Evolutionary conservation across 2,329 filamentous ascomycete genomes (phyloP).

Genomic region (Chaetothyriales sp.): DNA sequence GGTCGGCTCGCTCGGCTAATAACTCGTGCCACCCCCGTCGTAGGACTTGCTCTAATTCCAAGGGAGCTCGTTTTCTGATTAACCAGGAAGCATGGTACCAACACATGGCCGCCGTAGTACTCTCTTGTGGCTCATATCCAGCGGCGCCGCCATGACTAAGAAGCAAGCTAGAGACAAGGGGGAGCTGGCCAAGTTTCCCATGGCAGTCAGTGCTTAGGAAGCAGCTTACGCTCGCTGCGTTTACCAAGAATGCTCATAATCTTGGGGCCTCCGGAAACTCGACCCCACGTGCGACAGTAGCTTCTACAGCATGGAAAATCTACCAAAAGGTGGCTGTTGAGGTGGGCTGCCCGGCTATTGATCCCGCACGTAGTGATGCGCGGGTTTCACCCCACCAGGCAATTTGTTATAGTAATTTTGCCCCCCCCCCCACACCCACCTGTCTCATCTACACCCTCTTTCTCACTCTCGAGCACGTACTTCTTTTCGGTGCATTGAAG

Average conservation of each 20-base stretch:
- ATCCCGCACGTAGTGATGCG: neutral
- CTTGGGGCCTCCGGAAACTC: neutral
- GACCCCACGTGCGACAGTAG: neutral
- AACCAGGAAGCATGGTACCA: neutral
- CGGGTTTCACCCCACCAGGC: neutral
- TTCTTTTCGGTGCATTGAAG: slow-evolving; percentile 21
- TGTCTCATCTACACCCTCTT: neutral
- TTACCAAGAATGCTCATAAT: too few species aligned
- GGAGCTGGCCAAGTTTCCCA: neutral
- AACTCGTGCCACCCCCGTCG: neutral
- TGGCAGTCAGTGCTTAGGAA: too few species aligned
- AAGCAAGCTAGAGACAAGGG: neutral
- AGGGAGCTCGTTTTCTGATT: too few species aligned
- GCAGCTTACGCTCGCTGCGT: too few species aligned
- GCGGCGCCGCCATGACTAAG: neutral
- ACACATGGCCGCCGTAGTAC: neutral
- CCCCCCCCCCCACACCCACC: neutral
- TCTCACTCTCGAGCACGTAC: neutral
- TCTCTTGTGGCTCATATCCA: neutral
- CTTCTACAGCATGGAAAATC: neutral
- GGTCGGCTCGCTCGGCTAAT: neutral
- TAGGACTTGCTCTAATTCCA: too few species aligned
- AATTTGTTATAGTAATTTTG: neutral
- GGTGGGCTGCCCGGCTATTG: neutral
- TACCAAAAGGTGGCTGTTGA: neutral